Evolutionary conservation across 2,329 filamentous ascomycete genomes (phyloP).

Genomic region (Ustulina deusta): DNA sequence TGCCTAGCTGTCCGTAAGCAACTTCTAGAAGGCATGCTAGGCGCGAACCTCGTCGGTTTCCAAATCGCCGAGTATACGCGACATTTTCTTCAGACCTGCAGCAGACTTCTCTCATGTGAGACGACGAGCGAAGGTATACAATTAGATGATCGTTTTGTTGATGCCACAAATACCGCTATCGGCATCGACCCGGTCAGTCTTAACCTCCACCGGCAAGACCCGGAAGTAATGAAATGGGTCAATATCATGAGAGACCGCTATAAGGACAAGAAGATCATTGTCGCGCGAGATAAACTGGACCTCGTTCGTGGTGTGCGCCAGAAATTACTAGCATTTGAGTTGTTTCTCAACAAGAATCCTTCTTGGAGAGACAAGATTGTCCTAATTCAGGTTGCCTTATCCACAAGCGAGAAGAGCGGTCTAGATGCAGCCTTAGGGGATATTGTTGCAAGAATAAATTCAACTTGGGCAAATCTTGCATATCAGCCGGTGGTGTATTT

Average conservation of each 20-base stretch:
- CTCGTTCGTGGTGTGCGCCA: conserved; percentile 91
- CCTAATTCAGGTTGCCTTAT: conserved; percentile 92
- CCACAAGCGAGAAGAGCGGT: conserved; percentile 87
- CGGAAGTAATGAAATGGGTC: conserved; percentile 83
- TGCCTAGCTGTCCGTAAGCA: conserved; percentile 89
- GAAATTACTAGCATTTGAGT: conserved; percentile 90
- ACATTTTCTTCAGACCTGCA: conserved; percentile 96
- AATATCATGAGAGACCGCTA: conserved; percentile 85
- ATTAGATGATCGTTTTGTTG: conserved; percentile 91
- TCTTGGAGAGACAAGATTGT: conserved; percentile 90
- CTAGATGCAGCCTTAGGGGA: conserved; percentile 90
- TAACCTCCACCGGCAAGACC: conserved; percentile 75
- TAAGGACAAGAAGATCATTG: conserved; percentile 88
- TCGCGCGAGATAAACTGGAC: conserved; percentile 94
- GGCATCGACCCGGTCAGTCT: conserved; percentile 89
- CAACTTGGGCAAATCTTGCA: conserved; percentile 87
- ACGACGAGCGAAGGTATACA: conserved; percentile 89
- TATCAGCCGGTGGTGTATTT: conserved; percentile 95
- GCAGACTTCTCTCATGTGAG: conserved; percentile 88
- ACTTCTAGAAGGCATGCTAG: conserved; percentile 90
- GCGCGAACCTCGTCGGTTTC: conserved; percentile 92
- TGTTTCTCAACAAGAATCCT: conserved; percentile 94
- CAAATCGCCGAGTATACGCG: conserved; percentile 93
- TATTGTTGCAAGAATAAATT: conserved; percentile 95
- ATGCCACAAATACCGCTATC: conserved; percentile 86